A percentile compares a stretch with the other conserved stretches of the same genome.
These are phyloP conservation scores for Populus hybrid DNA, from an alignment of 441 rosid species.

Conservation along the genomic window DNA sequence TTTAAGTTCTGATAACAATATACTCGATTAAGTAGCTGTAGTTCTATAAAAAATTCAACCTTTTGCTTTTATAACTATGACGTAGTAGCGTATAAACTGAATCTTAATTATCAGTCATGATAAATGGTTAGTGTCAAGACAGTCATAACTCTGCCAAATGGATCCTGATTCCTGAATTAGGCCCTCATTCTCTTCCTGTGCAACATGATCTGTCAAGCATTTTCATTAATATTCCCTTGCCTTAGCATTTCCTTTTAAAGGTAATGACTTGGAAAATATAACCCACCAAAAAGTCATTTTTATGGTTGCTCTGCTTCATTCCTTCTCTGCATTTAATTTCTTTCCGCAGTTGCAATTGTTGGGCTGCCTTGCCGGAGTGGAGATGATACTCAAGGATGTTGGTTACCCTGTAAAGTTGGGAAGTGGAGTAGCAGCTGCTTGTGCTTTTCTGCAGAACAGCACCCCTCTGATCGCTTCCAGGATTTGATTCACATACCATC, in stretches of 20 bases:
- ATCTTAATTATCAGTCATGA: background rate
- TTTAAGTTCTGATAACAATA: background rate
- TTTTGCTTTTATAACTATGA: background rate
- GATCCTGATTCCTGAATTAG: background rate
- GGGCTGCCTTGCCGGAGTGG: constrained; percentile 95
- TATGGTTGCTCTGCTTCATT: background rate
- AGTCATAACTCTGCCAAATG: background rate
- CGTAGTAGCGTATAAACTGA: background rate
- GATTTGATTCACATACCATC: constrained; percentile 37
- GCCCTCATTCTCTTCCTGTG: background rate
- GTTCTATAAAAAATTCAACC: background rate
- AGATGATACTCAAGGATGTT: constrained; percentile 87
- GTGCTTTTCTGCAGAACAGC: constrained; percentile 66
- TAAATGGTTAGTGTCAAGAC: background rate
- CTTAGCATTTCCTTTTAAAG: background rate
- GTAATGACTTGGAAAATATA: background rate
- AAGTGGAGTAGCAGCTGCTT: constrained; percentile 89
- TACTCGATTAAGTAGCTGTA: background rate
- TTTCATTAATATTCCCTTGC: background rate
- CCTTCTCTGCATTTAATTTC: background rate
- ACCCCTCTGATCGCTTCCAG: constrained; percentile 79
- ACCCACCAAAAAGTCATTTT: background rate
- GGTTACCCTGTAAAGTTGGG: constrained; percentile 91
- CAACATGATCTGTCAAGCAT: background rate
- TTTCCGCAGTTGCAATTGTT: constrained; percentile 69